Conservation (phyloP, 257 asterid genomes). For the Euphrasia confusa region DNA sequence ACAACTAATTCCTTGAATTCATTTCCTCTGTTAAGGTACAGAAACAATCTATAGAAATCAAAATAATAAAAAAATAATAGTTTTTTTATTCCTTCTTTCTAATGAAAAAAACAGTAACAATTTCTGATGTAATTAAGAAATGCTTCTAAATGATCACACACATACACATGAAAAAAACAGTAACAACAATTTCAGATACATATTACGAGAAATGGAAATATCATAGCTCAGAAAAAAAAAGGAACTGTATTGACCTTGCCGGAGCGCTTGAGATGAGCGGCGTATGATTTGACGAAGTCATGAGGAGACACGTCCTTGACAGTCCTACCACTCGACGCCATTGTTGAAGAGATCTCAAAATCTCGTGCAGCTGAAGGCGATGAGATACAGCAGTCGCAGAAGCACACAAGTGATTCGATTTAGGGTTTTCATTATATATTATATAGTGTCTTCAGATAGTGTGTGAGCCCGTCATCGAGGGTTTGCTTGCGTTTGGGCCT, state of each 20-base stretch:
- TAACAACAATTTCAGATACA: too few species aligned
- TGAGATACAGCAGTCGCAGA: constrained; percentile 18
- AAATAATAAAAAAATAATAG: too few species aligned
- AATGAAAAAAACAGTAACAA: too few species aligned
- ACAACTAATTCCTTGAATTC: not conserved
- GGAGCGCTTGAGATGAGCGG: constrained; percentile 80
- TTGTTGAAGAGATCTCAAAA: constrained; percentile 23
- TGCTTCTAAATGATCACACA: not conserved
- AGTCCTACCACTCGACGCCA: constrained; percentile 61
- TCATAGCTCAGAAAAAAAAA: not conserved
- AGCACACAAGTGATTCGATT: not conserved
- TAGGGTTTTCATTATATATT: constrained; percentile 33
- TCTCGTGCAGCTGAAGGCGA: constrained; percentile 20
- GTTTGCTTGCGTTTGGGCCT: constrained; percentile 15
- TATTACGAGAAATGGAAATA: not conserved
- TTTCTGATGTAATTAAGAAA: not conserved
- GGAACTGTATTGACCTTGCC: constrained; percentile 50
- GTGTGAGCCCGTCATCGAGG: not conserved
- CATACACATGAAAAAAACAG: too few species aligned
- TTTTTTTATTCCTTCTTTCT: too few species aligned
- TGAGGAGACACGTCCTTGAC: constrained; percentile 87
- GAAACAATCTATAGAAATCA: too few species aligned
- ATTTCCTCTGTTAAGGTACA: not conserved
- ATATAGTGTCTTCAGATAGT: not conserved
- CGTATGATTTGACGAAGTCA: constrained; percentile 70